A percentile compares a stretch with the other conserved stretches of the same genome.
Evolutionary conservation across 352 stramenopile genomes (phyloP).

Genomic region (Globisporangium nunn): DNA sequence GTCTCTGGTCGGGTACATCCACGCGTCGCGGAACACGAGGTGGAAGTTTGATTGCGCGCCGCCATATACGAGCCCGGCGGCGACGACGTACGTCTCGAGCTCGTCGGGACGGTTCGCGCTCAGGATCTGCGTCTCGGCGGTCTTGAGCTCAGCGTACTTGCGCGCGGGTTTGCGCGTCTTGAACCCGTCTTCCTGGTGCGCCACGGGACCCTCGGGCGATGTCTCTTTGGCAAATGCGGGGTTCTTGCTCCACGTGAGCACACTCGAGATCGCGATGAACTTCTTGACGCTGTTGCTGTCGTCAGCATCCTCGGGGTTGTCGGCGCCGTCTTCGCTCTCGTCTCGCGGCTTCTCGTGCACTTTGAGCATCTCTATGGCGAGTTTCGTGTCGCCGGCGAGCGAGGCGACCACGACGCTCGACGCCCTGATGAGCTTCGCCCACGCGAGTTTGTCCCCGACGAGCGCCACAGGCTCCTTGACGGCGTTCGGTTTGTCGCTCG

Average conservation of each 20-base stretch:
- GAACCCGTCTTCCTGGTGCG: constrained; percentile 70
- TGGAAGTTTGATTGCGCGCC: constrained; percentile 61
- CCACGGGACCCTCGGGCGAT: constrained; percentile 18
- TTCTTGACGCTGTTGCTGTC: constrained; percentile 29
- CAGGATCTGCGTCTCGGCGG: constrained; percentile 76
- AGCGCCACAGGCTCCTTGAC: constrained; percentile 50
- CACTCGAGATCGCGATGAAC: constrained; percentile 69
- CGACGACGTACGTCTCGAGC: constrained; percentile 70
- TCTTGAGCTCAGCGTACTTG: constrained; percentile 74
- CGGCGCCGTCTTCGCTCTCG: constrained; percentile 22
- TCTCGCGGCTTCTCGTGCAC: constrained; percentile 49
- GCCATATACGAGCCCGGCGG: constrained; percentile 69
- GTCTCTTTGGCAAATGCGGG: constrained; percentile 35
- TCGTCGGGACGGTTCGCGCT: constrained; percentile 51
- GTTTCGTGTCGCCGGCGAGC: constrained; percentile 43
- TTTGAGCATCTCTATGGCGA: constrained; percentile 56
- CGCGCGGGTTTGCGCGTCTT: constrained; percentile 66
- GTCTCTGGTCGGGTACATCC: constrained; percentile 49
- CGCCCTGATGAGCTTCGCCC: constrained; percentile 44
- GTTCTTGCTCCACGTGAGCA: constrained; percentile 80
- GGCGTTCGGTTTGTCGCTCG: constrained; percentile 39
- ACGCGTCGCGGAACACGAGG: constrained; percentile 64
- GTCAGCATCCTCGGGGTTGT: constrained; percentile 9
- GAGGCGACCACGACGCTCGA: constrained; percentile 51
- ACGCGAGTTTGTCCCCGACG: constrained; percentile 32